Conservation (phyloP, 805 yeast species). For the Saccharomycopsis amapae region DNA sequence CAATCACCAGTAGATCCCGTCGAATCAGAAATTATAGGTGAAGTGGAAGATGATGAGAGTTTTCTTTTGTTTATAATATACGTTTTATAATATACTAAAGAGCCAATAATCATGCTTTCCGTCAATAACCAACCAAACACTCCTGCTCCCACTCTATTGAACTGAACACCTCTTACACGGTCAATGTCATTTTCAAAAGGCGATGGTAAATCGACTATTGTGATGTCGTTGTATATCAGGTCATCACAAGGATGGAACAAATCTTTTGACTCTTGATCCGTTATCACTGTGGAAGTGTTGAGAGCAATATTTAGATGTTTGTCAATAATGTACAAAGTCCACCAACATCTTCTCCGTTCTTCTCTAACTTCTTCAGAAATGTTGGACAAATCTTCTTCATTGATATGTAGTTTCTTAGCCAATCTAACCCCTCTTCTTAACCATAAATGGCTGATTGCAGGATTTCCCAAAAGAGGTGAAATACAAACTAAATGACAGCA, state of each 20-base stretch:
- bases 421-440: slow-evolving; percentile 10
- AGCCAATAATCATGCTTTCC: slow-evolving; percentile 29
- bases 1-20: no score
- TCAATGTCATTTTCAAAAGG: slow-evolving; percentile 27
- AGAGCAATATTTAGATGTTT: slow-evolving; percentile 33
- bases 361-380: slow-evolving; percentile 29
- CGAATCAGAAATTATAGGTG: no score
- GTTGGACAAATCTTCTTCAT: slow-evolving; percentile 9
- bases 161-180: slow-evolving; percentile 26
- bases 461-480: slow-evolving; percentile 16
- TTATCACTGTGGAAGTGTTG: slow-evolving; percentile 29
- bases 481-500: slow-evolving; percentile 12
- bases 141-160: slow-evolving; percentile 28
- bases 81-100: slow-evolving; percentile 9
- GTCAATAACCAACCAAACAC: slow-evolving; percentile 36
- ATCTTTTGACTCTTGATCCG: slow-evolving; percentile 29
- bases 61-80: slow-evolving; percentile 4
- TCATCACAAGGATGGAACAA: slow-evolving; percentile 32
- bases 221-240: slow-evolving; percentile 22
- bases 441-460: slow-evolving; percentile 11
- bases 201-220: slow-evolving; percentile 22
- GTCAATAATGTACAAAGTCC: slow-evolving; percentile 36
- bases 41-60: no score
- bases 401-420: slow-evolving; percentile 8
- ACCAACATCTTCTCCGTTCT: slow-evolving; percentile 36